Percentiles rank a stretch among this genome's conserved stretches.
Evolutionary conservation across 78 protist species (phyloP).

Genomic region (Dictyostelium citrinum): DNA sequence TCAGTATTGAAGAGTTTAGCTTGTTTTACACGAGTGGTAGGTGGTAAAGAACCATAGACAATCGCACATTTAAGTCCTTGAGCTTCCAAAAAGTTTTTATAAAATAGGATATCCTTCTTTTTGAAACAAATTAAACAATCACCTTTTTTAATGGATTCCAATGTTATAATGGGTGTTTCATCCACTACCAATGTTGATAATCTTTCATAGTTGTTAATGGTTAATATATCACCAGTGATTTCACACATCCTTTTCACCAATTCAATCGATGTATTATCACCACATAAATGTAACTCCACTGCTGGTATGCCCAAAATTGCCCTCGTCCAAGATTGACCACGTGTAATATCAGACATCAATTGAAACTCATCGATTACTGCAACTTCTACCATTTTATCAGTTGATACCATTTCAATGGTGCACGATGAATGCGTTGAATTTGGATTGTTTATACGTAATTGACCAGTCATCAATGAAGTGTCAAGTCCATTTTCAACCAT

Average conservation of each 20-base stretch:
- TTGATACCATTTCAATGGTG: slow-evolving; percentile 87
- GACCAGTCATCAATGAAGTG: slow-evolving; percentile 61
- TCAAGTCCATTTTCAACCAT: not conserved
- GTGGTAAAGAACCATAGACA: slow-evolving; percentile 88
- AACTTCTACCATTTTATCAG: slow-evolving; percentile 52
- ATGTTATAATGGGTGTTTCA: not conserved
- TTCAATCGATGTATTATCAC: slow-evolving; percentile 80
- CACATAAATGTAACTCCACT: slow-evolving; percentile 88
- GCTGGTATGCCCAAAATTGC: slow-evolving; percentile 91
- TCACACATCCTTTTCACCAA: slow-evolving; percentile 62
- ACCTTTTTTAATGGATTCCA: slow-evolving; percentile 43
- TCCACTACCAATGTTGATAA: slow-evolving; percentile 24
- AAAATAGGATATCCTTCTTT: slow-evolving; percentile 43
- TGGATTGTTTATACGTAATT: not conserved
- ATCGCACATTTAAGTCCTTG: slow-evolving; percentile 39
- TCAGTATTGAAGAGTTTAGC: slow-evolving; percentile 71
- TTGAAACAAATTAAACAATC: slow-evolving; percentile 86
- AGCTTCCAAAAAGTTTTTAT: not conserved
- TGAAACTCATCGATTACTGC: slow-evolving; percentile 94
- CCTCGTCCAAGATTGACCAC: slow-evolving; percentile 95
- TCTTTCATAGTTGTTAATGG: slow-evolving; percentile 63
- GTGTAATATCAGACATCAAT: slow-evolving; percentile 58
- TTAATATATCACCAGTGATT: slow-evolving; percentile 72
- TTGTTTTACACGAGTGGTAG: slow-evolving; percentile 66
- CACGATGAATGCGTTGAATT: slow-evolving; percentile 68